Conservation (phyloP, 176 grass and related monocot species). For the Bonia amplexicaulis region DNA sequence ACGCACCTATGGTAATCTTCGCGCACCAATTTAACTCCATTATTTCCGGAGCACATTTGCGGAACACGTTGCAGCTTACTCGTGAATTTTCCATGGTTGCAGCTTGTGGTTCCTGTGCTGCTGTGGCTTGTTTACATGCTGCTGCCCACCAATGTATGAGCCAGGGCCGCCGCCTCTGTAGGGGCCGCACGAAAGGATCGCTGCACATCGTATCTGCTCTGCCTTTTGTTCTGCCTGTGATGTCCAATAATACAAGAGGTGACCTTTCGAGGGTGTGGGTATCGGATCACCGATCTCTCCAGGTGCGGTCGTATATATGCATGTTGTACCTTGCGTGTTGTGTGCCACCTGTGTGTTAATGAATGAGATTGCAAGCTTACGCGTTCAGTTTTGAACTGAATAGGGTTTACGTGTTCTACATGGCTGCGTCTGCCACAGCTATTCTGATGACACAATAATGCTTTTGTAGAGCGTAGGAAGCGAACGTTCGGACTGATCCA, state of each 20-base stretch:
- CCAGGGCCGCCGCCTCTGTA: not conserved
- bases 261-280: too few relatives aligned
- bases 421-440: too few relatives aligned
- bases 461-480: not conserved
- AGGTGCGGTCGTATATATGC: not conserved
- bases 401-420: too few relatives aligned
- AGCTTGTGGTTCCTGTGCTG: conserved; percentile 48
- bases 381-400: too few relatives aligned
- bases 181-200: not conserved
- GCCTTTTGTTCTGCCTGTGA: not conserved
- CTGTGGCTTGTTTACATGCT: conserved; percentile 34
- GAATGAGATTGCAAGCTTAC: too few relatives aligned
- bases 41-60: not conserved
- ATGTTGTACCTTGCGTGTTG: not conserved
- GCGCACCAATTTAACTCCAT: too few relatives aligned
- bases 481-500: not conserved
- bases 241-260: not conserved
- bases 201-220: not conserved
- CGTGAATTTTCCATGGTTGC: not conserved
- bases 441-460: not conserved
- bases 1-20: too few relatives aligned
- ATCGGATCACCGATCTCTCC: too few relatives aligned
- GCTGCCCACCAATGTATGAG: conserved; percentile 38
- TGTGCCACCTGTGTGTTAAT: too few relatives aligned
- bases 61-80: not conserved